A percentile compares a stretch with the other conserved stretches of the same genome.
These are phyloP conservation scores for Rhizophora mangle DNA, from an alignment of 345 rosid species.

Conservation along the genomic window DNA sequence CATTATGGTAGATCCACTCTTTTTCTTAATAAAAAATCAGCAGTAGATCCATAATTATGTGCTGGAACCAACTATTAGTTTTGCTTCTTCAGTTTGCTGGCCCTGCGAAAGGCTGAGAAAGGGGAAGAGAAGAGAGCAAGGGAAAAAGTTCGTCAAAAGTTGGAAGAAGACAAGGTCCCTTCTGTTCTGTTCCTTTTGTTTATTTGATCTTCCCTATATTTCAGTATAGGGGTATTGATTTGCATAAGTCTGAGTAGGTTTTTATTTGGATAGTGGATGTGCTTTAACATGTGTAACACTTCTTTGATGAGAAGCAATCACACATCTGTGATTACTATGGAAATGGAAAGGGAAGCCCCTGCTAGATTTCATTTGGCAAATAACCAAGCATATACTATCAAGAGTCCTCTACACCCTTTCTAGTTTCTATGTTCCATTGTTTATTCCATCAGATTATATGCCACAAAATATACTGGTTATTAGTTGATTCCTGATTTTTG, in stretches of 20 bases:
- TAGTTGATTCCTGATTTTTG: neutral
- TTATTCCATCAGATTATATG: constrained; percentile 2
- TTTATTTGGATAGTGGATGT: neutral
- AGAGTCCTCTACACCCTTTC: neutral
- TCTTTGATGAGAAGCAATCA: neutral
- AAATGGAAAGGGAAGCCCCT: neutral
- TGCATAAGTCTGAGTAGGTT: neutral
- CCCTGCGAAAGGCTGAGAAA: constrained; percentile 91
- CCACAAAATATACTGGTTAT: neutral
- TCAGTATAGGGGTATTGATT: neutral
- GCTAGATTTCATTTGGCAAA: constrained; percentile 7
- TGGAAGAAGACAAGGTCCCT: constrained; percentile 95
- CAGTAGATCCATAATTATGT: neutral
- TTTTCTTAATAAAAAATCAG: neutral
- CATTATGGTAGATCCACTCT: neutral
- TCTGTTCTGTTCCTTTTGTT: constrained; percentile 4
- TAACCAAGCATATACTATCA: neutral
- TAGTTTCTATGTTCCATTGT: neutral
- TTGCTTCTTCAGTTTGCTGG: constrained; percentile 53
- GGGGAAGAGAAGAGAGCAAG: constrained; percentile 91
- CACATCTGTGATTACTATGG: neutral
- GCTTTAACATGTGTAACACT: neutral
- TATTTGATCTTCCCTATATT: neutral
- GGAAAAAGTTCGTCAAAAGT: constrained; percentile 90
- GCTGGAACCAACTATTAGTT: constrained; percentile 13